Conservation (phyloP, 352 stramenopile genomes). For the Globisporangium yorkense region DNA sequence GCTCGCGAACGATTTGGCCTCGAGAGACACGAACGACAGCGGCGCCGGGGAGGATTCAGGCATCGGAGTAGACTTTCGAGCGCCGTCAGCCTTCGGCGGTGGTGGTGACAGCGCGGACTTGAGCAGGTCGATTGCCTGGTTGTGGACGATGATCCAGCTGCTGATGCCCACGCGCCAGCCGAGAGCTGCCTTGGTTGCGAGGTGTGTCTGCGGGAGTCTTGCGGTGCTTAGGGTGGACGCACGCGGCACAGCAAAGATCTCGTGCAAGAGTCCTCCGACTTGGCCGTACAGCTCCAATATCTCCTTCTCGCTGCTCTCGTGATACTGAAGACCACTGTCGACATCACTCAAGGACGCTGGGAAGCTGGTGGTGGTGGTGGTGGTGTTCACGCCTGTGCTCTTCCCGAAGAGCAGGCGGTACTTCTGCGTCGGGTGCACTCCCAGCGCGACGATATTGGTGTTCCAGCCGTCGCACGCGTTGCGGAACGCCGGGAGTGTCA, state of each 20-base stretch:
- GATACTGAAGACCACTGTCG: not conserved
- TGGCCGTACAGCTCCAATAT: constrained; percentile 55
- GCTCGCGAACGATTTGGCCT: constrained; percentile 32
- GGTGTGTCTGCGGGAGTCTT: constrained; percentile 4
- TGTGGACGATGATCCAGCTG: constrained; percentile 70
- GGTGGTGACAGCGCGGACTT: constrained; percentile 13
- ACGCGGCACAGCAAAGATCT: constrained; percentile 26
- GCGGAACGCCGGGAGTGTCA: constrained; percentile 40
- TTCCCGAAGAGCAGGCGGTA: constrained; percentile 65
- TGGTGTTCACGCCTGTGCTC: constrained; percentile 20
- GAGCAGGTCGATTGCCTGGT: constrained; percentile 50
- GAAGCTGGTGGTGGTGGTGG: not conserved
- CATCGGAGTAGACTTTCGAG: not conserved
- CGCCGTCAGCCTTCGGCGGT: not conserved
- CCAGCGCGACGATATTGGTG: constrained; percentile 55
- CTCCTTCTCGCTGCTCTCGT: constrained; percentile 19
- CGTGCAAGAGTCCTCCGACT: constrained; percentile 39
- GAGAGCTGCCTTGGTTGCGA: not conserved
- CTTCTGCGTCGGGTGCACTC: constrained; percentile 67
- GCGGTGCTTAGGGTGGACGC: not conserved
- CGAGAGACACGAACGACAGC: constrained; percentile 46
- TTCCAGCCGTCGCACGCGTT: constrained; percentile 48
- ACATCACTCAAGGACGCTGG: too few species aligned
- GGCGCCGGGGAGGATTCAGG: not conserved
- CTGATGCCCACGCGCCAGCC: constrained; percentile 54